These are phyloP conservation scores for Eucalyptus camaldulensis DNA, from an alignment of 345 rosid species.

Conservation along the genomic window DNA sequence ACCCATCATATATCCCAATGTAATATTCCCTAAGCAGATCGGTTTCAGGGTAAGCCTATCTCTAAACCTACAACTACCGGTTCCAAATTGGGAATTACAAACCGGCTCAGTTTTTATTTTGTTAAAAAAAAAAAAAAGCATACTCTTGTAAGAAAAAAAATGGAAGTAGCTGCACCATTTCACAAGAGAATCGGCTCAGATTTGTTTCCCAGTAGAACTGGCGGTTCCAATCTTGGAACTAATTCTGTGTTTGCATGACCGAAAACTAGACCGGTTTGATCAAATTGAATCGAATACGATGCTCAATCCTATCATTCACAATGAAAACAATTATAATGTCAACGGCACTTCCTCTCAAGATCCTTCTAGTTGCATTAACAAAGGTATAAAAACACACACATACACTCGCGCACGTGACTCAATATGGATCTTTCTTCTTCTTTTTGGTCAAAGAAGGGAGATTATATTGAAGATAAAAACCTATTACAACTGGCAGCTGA, in stretches of 20 bases:
- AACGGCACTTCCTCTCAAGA: neutral
- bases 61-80: neutral
- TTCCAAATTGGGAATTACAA: neutral
- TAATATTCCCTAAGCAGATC: neutral
- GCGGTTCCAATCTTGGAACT: neutral
- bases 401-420: neutral
- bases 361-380: neutral
- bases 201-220: neutral
- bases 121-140: neutral
- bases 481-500: too few species aligned
- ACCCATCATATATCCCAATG: neutral
- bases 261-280: accelerated
- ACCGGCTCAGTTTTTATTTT: neutral
- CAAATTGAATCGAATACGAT: neutral
- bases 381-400: neutral
- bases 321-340: neutral
- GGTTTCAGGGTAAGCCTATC: neutral
- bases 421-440: neutral
- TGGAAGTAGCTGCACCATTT: neutral
- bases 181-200: too few species aligned
- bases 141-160: neutral
- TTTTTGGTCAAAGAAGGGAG: too few species aligned
- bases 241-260: neutral
- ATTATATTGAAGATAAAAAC: too few species aligned
- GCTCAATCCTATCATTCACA: accelerated